A percentile compares a stretch with the other conserved stretches of the same genome.
Evolutionary conservation across 495 filamentous ascomycete species (phyloP).

Genomic region (Articulospora tetracladia): DNA sequence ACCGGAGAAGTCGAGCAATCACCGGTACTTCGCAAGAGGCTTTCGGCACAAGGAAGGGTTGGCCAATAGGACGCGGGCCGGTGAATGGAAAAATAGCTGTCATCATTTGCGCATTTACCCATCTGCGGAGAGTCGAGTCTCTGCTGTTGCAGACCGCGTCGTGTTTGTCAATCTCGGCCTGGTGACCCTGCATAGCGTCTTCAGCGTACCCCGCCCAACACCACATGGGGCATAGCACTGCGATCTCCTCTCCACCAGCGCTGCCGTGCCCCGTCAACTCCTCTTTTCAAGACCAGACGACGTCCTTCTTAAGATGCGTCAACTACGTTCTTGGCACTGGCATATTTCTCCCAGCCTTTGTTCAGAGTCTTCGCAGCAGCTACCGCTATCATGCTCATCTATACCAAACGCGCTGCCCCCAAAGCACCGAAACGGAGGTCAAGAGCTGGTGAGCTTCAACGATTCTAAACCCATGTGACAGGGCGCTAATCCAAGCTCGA

Average conservation of each 20-base stretch:
- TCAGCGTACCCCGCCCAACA: neutral
- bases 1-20: too few species aligned
- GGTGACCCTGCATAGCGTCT: neutral
- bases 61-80: neutral
- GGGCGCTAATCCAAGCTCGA: neutral
- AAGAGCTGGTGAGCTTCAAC: slow-evolving; percentile 49
- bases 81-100: too few species aligned
- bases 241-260: neutral
- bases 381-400: slow-evolving; percentile 51
- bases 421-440: slow-evolving; percentile 59
- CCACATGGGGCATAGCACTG: neutral
- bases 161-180: too few species aligned
- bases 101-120: too few species aligned
- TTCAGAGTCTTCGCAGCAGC: neutral
- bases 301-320: neutral
- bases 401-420: slow-evolving; percentile 51
- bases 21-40: neutral
- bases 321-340: neutral
- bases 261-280: neutral
- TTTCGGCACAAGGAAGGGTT: neutral
- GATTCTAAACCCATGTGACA: neutral
- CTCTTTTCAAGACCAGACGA: neutral
- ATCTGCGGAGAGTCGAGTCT: too few species aligned
- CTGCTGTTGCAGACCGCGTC: too few species aligned
- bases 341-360: neutral